A percentile compares a stretch with the other conserved stretches of the same genome.
Evolutionary conservation across 306 rosid species (phyloP).

Genomic region (Quercus engelmannii): DNA sequence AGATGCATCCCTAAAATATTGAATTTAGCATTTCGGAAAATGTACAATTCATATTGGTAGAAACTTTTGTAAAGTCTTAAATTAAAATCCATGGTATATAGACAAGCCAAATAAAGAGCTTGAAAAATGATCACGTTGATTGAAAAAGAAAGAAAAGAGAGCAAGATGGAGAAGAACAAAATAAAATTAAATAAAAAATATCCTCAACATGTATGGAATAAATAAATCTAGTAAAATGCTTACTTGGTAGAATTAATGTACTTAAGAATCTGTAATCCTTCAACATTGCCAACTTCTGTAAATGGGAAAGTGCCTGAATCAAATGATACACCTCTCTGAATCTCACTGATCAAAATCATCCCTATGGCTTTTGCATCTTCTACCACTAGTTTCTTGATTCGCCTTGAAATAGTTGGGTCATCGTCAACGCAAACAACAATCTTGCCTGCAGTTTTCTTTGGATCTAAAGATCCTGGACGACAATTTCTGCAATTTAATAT

Average conservation of each 20-base stretch:
- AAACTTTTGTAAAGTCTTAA: too few relatives aligned
- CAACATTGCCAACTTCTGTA: slow-evolving; percentile 51
- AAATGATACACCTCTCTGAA: slow-evolving; percentile 46
- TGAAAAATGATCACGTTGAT: neutral
- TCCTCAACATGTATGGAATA: neutral
- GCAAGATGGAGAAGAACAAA: neutral
- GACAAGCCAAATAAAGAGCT: neutral
- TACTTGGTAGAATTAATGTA: slow-evolving; percentile 83
- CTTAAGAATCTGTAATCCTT: slow-evolving; percentile 62
- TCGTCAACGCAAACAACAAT: slow-evolving; percentile 67
- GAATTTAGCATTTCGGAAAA: too few relatives aligned
- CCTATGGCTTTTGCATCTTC: slow-evolving; percentile 83
- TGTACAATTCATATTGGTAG: too few relatives aligned
- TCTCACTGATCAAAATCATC: slow-evolving; percentile 55
- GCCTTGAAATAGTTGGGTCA: slow-evolving; percentile 47
- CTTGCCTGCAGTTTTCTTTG: slow-evolving; percentile 55
- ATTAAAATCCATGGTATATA: too few relatives aligned
- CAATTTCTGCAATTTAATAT: slow-evolving; percentile 63
- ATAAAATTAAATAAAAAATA: neutral
- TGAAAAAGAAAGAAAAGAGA: neutral
- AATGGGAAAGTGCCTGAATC: slow-evolving; percentile 81
- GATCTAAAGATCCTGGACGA: slow-evolving; percentile 82
- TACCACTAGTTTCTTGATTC: slow-evolving; percentile 69
- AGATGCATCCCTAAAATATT: too few relatives aligned
- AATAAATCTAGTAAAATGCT: slow-evolving; percentile 21